Evolutionary conservation across 768 basidiomycete species (phyloP).

Genomic region (Phylloporus arenicola): DNA sequence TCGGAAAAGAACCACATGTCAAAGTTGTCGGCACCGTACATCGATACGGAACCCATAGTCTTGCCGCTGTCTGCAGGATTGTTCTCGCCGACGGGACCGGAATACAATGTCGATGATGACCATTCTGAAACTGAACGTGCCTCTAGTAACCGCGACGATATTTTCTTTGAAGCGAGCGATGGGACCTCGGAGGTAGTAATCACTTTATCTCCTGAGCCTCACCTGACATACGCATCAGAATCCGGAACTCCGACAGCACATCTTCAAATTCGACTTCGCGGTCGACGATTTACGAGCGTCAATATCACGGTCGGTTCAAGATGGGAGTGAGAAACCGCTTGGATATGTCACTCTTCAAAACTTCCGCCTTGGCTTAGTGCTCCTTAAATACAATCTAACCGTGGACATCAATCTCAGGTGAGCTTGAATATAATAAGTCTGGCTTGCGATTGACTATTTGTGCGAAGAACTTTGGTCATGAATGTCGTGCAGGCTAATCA

Average conservation of each 20-base stretch:
- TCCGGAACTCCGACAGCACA: constrained; percentile 45
- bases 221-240: constrained; percentile 16
- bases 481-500: constrained; percentile 55
- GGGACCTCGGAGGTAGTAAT: constrained; percentile 47
- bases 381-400: constrained; percentile 81
- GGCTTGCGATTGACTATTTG: constrained; percentile 6
- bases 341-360: constrained; percentile 75
- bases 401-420: constrained; percentile 80
- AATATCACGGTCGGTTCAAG: constrained; percentile 61
- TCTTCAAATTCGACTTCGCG: constrained; percentile 82
- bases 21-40: constrained; percentile 17
- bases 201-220: background rate
- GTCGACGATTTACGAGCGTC: constrained; percentile 80
- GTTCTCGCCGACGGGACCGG: constrained; percentile 49
- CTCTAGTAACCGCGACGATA: constrained; percentile 42
- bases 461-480: constrained; percentile 65
- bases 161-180: constrained; percentile 72
- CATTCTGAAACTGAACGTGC: constrained; percentile 40
- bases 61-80: constrained; percentile 53
- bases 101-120: constrained; percentile 67
- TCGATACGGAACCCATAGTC: constrained; percentile 25
- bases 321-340: constrained; percentile 64
- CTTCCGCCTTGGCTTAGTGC: constrained; percentile 68
- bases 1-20: constrained; percentile 19
- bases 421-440: constrained; percentile 5